Percentiles rank a stretch among this genome's conserved stretches.
These are phyloP conservation scores for Colletotrichum sp. DNA, from an alignment of 2,329 filamentous ascomycete genomes.

Conservation along the genomic window DNA sequence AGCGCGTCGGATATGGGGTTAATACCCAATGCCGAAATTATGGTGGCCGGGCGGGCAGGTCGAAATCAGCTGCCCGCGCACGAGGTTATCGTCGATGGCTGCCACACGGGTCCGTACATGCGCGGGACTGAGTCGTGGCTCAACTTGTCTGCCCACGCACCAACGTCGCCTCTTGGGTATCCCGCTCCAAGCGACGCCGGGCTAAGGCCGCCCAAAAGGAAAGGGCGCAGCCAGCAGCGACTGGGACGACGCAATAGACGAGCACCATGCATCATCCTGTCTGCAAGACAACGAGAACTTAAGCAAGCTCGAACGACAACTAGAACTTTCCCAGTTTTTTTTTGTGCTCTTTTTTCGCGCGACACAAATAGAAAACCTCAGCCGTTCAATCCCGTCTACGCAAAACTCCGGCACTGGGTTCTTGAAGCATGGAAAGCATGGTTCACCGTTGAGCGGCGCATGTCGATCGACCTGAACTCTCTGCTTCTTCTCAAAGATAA, in stretches of 20 bases:
- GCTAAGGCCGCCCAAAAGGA: not conserved
- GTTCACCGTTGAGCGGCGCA: not conserved
- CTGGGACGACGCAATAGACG: not conserved
- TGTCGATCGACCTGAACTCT: not conserved
- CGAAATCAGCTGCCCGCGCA: not conserved
- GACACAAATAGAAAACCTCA: not conserved
- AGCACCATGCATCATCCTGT: slow-evolving; percentile 8
- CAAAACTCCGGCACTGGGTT: not conserved
- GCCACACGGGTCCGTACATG: not conserved
- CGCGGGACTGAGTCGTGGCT: slow-evolving; percentile 2
- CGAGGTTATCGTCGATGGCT: slow-evolving; percentile 8
- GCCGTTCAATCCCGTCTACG: not conserved
- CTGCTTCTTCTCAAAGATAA: not conserved
- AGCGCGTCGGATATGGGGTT: not conserved
- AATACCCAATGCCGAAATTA: not conserved
- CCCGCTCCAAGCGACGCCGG: slow-evolving; percentile 7
- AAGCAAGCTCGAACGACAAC: not conserved
- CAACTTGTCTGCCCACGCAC: not conserved
- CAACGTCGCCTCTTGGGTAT: not conserved
- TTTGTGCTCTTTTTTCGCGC: not conserved
- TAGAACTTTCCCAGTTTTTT: not conserved
- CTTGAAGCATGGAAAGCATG: not conserved
- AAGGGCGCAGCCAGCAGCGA: not conserved
- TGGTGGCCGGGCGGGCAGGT: not conserved
- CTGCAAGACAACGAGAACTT: slow-evolving; percentile 1